Evolutionary conservation across 2,329 filamentous ascomycete species (phyloP).

Genomic region (Monilinia fructicola): DNA sequence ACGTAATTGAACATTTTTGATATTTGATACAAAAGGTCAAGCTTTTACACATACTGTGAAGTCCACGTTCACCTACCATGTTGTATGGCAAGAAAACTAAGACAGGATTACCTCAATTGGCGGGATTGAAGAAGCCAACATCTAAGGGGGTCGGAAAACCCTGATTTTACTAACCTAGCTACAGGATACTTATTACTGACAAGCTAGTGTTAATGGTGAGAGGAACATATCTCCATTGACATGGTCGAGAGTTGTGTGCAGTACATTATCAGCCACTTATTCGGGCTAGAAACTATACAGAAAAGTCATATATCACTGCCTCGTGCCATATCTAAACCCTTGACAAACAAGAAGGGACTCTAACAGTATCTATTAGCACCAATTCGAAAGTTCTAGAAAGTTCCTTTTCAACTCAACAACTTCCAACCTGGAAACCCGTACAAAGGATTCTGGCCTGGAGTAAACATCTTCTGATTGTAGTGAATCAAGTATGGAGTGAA

Average conservation of each 20-base stretch:
- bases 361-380: neutral
- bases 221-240: neutral
- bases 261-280: neutral
- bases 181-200: neutral
- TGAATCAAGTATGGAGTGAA: neutral
- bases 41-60: neutral
- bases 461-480: neutral
- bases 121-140: neutral
- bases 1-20: conserved; percentile 7
- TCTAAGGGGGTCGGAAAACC: neutral
- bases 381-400: neutral
- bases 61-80: neutral
- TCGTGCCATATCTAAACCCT: neutral
- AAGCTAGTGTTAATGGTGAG: neutral
- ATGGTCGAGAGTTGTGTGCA: neutral
- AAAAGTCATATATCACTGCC: neutral
- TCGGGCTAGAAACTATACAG: neutral
- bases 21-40: neutral
- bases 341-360: neutral
- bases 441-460: neutral
- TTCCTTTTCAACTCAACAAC: no score
- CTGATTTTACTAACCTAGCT: neutral
- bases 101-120: neutral
- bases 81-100: neutral
- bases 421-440: no score